Evolutionary conservation across 257 asterid species (phyloP), one percentile per base, ranked within the genome.

Genomic region (Solanum medicagineum): DNA sequence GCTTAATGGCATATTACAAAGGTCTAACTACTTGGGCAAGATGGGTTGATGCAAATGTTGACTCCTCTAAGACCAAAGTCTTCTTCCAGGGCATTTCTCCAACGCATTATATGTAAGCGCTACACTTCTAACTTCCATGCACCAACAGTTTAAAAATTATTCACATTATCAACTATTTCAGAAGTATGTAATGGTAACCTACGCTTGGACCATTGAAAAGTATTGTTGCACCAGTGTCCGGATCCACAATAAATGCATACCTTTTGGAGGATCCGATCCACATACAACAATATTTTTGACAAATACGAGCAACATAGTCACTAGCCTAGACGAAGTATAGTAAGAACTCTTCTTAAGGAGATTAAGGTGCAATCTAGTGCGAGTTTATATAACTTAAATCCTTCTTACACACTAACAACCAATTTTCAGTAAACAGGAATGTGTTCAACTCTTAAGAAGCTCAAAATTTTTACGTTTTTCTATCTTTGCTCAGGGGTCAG

Each of bases 61-160:
- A 92, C 36, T 93, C 95, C 20, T 17, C 89, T 56, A 93, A 89
- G 86, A 92, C 94, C 26, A 91, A 87, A 84, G 94, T 93, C 69
- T 93, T 89, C 89, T 93, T 91, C 89, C 97, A 91, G 49, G 97
- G 95, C 53, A 89, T 93, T 85, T 93, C 97, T 83, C 97, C 95
- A 24, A 87, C 92, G 85, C 97, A 93, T 80, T 91, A 87, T 53
- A 87, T 85, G 97, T 93, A 90, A 90, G 95, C 59, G 0, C 15
- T 62, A 44, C 24, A 45, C 40, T 57, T 86, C 84, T 13, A 47
- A 74, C 15, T 24, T 24, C 7, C 0, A 49, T 75, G 4, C 1
- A 24, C 4, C 1, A 9, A 47, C 1, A 5, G 14, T 22, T 7
- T 8, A 7, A 14, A 22, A 22, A 1, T 0, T 14, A 13, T 15